Conservation (phyloP, 768 basidiomycete species). For the Suillus paluster region DNA sequence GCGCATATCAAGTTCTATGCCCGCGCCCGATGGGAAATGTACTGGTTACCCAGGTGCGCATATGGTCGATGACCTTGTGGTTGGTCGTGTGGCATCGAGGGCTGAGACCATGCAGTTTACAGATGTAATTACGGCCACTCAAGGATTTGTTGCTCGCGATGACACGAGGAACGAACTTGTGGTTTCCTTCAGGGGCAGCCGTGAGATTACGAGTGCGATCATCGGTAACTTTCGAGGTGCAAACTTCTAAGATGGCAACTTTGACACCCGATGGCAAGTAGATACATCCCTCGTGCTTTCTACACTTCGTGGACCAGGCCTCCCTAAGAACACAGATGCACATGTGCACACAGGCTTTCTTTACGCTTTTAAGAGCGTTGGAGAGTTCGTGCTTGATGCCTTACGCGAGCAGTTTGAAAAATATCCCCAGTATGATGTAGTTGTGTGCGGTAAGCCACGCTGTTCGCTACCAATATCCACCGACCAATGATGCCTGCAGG, state of each 20-base stretch:
- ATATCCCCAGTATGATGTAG: conserved; percentile 39
- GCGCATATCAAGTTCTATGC: conserved; percentile 50
- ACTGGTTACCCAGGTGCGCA: conserved; percentile 45
- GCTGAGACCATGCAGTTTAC: conserved; percentile 36
- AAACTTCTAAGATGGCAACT: neutral
- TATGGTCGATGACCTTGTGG: neutral
- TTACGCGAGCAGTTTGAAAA: conserved; percentile 35
- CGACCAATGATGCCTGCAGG: conserved; percentile 25
- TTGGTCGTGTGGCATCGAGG: neutral
- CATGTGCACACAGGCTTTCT: conserved; percentile 42
- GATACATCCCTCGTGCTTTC: conserved; percentile 26
- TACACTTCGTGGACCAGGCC: conserved; percentile 27
- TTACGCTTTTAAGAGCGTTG: conserved; percentile 40
- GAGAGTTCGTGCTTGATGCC: conserved; percentile 28
- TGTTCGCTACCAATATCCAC: neutral
- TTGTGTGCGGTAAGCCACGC: conserved; percentile 33
- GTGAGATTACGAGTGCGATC: conserved; percentile 24
- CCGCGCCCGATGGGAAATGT: conserved; percentile 52
- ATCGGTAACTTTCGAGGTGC: conserved; percentile 16
- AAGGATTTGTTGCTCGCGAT: conserved; percentile 51
- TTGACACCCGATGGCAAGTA: conserved; percentile 16
- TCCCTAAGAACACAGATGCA: conserved; percentile 25
- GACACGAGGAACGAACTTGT: conserved; percentile 46
- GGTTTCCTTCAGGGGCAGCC: conserved; percentile 46
- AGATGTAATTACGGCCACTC: conserved; percentile 40